phyloP scores from a whole-genome alignment of 1,139 yeast genomes.

The Magnusiomyces tetraspermus region DNA sequence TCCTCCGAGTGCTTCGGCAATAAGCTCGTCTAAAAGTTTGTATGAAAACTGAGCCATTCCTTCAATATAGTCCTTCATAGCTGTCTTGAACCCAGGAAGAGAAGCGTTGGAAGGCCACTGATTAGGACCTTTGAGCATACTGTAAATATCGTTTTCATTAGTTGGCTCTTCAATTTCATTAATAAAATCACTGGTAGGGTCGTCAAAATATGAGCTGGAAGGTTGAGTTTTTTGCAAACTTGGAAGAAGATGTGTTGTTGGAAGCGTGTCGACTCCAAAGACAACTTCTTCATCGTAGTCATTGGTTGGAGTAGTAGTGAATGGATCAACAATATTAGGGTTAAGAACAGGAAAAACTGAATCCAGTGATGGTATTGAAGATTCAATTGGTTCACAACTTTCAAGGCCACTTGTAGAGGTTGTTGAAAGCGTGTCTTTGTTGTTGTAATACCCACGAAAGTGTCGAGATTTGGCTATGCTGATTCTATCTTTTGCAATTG shows the following conservation, averaged over 20 bases:
- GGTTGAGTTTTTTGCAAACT: neutral
- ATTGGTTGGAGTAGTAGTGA: neutral
- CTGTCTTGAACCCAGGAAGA: constrained; percentile 6
- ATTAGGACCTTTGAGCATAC: constrained; percentile 11
- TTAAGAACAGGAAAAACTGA: neutral
- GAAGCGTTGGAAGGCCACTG: constrained; percentile 8
- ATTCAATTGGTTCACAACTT: neutral
- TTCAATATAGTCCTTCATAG: neutral
- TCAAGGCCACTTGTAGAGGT: neutral
- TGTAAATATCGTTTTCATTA: neutral
- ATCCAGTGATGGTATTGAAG: neutral
- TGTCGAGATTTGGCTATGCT: constrained; percentile 9
- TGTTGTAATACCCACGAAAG: constrained; percentile 8
- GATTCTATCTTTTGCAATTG: neutral
- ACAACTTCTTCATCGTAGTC: constrained; percentile 6
- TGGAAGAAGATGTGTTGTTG: constrained; percentile 5
- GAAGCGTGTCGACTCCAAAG: constrained; percentile 5
- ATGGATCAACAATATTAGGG: neutral
- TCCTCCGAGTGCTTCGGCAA: constrained; percentile 8
- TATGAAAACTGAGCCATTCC: constrained; percentile 4
- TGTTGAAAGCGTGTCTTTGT: neutral
- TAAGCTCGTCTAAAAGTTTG: constrained; percentile 1
- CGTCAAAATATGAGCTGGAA: neutral
- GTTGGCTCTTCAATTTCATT: constrained; percentile 3
- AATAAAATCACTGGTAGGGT: neutral